Evolutionary conservation across 2,329 filamentous ascomycete genomes (phyloP), one percentile per base, ranked within the genome.

Genomic region (Sphaceloma murrayae): DNA sequence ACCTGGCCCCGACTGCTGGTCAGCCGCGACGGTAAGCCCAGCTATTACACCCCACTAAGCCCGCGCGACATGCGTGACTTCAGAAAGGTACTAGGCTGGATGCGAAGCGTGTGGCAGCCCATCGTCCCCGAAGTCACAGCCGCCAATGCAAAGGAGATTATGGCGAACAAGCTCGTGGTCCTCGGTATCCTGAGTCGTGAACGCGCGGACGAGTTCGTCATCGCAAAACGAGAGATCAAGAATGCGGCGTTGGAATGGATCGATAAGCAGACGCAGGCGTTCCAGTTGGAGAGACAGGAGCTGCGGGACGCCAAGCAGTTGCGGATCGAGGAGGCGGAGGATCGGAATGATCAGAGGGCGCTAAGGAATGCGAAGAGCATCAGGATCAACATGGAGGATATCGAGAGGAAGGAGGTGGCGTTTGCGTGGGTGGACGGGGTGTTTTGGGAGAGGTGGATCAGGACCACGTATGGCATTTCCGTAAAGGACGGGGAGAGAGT

Each of bases 351-450:
- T 60, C 80, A 95, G 62, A 79, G 88, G 42, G 89, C 85, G 8
- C 66, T 95, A 48, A 75, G 86, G 27, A 75, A 82, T 32, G 93
- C 91, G 26, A 98, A 98, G 72, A 81, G 78, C 52, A 94, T 94
- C 58, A 79, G 80, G 22, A 88, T 98, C 60, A 85, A 87, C 54
- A 93, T 95, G 77, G 82, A 89, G 54, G 82, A 83, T 58, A 77
- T 85, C 43, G 80, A 87, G 58, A 81, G 82, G 54, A 94, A 89
- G 62, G 84, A 94, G 59, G 87, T 96, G 31, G 77, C 78, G 6
- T 98, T 98, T 63, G 91, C 91, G 9, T 98, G 91, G 91, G 86
- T 96, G 9, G 91, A 98, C 60, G 87, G 88, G 40, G 77, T 85
- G 5, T 96, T 96, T 63, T 98, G 91, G 91, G 88, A 96, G 64